These are phyloP conservation scores for Fomitopsis serialis DNA, from an alignment of 768 basidiomycete species.

Conservation along the genomic window DNA sequence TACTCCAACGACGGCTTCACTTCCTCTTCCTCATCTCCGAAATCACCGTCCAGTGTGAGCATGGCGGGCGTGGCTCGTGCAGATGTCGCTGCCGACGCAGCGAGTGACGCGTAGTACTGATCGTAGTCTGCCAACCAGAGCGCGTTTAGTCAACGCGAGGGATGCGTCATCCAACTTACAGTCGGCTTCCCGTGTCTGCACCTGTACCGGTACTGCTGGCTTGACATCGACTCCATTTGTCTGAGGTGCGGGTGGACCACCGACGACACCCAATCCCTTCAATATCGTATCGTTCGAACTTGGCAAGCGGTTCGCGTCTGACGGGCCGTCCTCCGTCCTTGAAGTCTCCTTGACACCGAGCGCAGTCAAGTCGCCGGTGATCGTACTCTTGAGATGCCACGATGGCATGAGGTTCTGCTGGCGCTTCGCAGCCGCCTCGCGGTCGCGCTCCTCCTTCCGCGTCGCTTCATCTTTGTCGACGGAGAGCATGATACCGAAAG, in stretches of 20 bases:
- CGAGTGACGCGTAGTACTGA: conserved; percentile 76
- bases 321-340: conserved; percentile 34
- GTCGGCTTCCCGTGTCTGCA: conserved; percentile 48
- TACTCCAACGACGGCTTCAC: conserved; percentile 61
- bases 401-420: conserved; percentile 88
- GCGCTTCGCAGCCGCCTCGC: conserved; percentile 78
- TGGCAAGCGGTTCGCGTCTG: conserved; percentile 22
- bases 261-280: conserved; percentile 57
- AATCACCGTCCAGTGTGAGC: conserved; percentile 43
- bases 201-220: conserved; percentile 29
- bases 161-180: conserved; percentile 41
- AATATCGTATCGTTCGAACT: conserved; percentile 69
- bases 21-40: conserved; percentile 62
- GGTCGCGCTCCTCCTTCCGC: conserved; percentile 66
- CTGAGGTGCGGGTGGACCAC: conserved; percentile 21
- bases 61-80: conserved; percentile 58
- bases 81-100: conserved; percentile 55
- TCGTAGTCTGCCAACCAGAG: conserved; percentile 53
- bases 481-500: conserved; percentile 80
- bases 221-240: conserved; percentile 33
- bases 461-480: conserved; percentile 85
- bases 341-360: conserved; percentile 73
- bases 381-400: conserved; percentile 96
- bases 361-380: conserved; percentile 87
- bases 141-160: background rate